Percentiles rank a stretch among this genome's conserved stretches.
Conservation (phyloP, 257 asterid species). For the Scutellaria barbata region DNA sequence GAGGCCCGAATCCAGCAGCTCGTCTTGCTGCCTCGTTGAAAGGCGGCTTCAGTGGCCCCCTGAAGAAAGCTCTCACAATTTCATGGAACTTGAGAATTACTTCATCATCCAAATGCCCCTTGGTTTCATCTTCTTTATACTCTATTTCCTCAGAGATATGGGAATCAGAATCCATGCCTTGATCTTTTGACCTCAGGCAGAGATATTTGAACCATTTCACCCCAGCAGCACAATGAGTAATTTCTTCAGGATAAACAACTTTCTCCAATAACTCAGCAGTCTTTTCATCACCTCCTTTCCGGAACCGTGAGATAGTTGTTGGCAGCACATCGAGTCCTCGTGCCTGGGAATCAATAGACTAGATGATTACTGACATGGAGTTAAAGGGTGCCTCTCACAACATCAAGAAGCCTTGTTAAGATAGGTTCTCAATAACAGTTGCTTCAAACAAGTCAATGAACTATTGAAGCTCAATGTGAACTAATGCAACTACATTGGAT, state of each 20-base stretch:
- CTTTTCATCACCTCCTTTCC: slow-evolving; percentile 80
- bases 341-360: slow-evolving; percentile 54
- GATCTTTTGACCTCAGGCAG: slow-evolving; percentile 51
- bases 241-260: slow-evolving; percentile 90
- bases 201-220: slow-evolving; percentile 89
- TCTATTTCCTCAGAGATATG: slow-evolving; percentile 25
- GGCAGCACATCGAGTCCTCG: slow-evolving; percentile 97
- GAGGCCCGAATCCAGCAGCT: slow-evolving; percentile 92
- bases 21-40: slow-evolving; percentile 84
- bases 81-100: slow-evolving; percentile 74
- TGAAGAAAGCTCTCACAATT: slow-evolving; percentile 66
- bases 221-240: slow-evolving; percentile 93
- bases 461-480: background rate
- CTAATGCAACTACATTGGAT: background rate
- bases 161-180: slow-evolving; percentile 30
- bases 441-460: background rate
- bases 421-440: background rate
- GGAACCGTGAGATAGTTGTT: slow-evolving; percentile 87
- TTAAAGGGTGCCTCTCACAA: slow-evolving; percentile 4
- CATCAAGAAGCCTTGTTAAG: background rate
- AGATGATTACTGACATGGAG: slow-evolving; percentile 7
- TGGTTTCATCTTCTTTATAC: slow-evolving; percentile 30
- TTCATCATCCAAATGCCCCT: slow-evolving; percentile 37
- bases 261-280: slow-evolving; percentile 84
- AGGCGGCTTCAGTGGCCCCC: slow-evolving; percentile 95